Conservation (phyloP, 1,284 basidiomycete species). For the Cryptococcus wingfieldii region DNA sequence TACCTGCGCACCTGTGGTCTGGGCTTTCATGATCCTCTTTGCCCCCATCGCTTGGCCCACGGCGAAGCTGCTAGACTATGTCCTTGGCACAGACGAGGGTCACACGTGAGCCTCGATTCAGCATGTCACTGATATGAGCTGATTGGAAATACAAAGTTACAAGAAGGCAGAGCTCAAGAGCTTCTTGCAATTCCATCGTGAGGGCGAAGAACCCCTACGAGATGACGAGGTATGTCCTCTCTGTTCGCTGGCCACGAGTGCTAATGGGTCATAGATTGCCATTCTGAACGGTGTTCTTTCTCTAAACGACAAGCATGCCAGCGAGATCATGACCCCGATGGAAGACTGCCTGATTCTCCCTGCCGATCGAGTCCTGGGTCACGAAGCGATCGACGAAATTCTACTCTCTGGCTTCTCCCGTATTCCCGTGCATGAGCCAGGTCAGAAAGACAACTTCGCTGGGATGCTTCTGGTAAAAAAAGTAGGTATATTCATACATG, state of each 20-base stretch:
- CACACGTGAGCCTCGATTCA: slow-evolving; percentile 43
- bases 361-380: slow-evolving; percentile 75
- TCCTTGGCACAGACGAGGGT: slow-evolving; percentile 66
- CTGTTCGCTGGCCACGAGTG: neutral
- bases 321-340: slow-evolving; percentile 83
- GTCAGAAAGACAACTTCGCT: slow-evolving; percentile 69
- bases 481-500: slow-evolving; percentile 48
- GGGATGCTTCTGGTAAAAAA: slow-evolving; percentile 85
- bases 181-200: slow-evolving; percentile 83
- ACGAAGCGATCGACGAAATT: slow-evolving; percentile 65
- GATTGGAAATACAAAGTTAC: slow-evolving; percentile 58
- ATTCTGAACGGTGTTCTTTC: slow-evolving; percentile 85
- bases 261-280: slow-evolving; percentile 57
- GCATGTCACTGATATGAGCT: neutral
- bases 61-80: slow-evolving; percentile 75
- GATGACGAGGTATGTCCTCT: slow-evolving; percentile 61
- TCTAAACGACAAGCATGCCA: slow-evolving; percentile 75
- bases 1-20: slow-evolving; percentile 76
- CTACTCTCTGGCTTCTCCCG: slow-evolving; percentile 87
- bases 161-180: slow-evolving; percentile 89
- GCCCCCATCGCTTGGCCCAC: slow-evolving; percentile 83
- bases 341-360: slow-evolving; percentile 50
- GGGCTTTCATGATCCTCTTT: slow-evolving; percentile 63
- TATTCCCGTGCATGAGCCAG: slow-evolving; percentile 82
- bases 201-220: slow-evolving; percentile 77